Percentiles rank a stretch among this genome's conserved stretches.
Conservation (phyloP, 208 protist species). For the Crithidia fasciculata region DNA sequence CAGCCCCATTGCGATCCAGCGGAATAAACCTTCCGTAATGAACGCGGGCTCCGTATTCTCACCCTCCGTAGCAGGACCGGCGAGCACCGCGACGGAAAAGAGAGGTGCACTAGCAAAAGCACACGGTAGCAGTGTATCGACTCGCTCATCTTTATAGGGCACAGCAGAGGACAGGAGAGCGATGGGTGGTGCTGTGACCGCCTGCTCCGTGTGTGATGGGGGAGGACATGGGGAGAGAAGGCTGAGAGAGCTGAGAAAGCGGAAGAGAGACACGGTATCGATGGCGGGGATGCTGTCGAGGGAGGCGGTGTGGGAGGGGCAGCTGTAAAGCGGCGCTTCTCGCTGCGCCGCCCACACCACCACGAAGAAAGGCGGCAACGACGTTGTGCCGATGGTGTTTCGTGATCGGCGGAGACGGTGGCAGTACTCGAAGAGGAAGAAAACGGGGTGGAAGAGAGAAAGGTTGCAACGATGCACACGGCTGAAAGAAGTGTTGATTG, state of each 20-base stretch:
- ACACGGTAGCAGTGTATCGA: background rate
- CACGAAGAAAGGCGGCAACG: conserved; percentile 7
- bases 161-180: background rate
- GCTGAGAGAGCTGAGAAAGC: conserved; percentile 14
- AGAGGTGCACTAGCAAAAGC: conserved; percentile 1
- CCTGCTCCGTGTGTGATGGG: background rate
- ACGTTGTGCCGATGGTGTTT: background rate
- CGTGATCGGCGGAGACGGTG: background rate
- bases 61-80: background rate
- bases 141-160: background rate
- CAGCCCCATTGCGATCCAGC: conserved; percentile 1
- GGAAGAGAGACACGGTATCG: conserved; percentile 2
- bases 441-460: too few species aligned
- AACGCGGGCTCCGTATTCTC: background rate
- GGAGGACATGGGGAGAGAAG: conserved; percentile 7
- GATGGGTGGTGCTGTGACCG: background rate
- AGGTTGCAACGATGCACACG: too few species aligned
- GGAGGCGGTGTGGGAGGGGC: background rate
- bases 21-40: background rate
- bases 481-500: too few species aligned
- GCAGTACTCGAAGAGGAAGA: background rate
- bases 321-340: conserved; percentile 14
- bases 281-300: background rate
- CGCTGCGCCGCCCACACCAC: conserved; percentile 19
- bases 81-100: conserved; percentile 1